Evolutionary conservation across 345 rosid genomes (phyloP).

Genomic region (Hirschfeldia incana): DNA sequence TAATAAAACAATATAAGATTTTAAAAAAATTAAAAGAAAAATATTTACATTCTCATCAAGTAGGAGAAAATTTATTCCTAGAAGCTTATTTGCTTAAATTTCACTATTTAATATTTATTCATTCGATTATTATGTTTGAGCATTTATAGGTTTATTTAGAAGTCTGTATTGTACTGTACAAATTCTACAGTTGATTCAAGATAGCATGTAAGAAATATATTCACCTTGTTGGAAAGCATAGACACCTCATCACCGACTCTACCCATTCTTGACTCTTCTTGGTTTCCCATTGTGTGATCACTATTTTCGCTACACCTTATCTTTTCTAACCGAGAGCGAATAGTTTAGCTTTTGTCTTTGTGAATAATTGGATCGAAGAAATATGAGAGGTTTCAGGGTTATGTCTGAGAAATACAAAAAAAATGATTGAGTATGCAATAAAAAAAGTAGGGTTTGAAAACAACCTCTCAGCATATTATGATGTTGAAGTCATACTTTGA

Average conservation of each 20-base stretch:
- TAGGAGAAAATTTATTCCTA: too few species aligned
- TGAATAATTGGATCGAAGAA: neutral
- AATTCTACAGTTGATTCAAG: neutral
- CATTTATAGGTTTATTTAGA: neutral
- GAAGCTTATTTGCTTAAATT: too few species aligned
- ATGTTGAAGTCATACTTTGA: constrained; percentile 13
- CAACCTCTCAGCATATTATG: constrained; percentile 22
- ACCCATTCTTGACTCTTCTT: constrained; percentile 19
- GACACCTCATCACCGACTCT: constrained; percentile 50
- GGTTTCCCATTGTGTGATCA: constrained; percentile 18
- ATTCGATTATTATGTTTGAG: neutral
- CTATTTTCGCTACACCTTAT: constrained; percentile 4
- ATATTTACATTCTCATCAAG: too few species aligned
- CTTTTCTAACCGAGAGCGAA: constrained; percentile 8
- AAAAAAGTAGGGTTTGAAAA: constrained; percentile 23
- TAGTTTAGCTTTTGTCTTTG: constrained; percentile 27
- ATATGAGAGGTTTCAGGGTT: constrained; percentile 10
- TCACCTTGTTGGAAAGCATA: constrained; percentile 52
- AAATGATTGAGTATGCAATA: constrained; percentile 4
- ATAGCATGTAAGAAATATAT: neutral
- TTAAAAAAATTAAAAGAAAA: too few species aligned
- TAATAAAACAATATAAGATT: too few species aligned
- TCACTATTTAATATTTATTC: neutral
- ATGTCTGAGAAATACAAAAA: constrained; percentile 12
- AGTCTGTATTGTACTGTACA: neutral